Conservation (phyloP, 805 yeast species). For the Candida fluviatilis region DNA sequence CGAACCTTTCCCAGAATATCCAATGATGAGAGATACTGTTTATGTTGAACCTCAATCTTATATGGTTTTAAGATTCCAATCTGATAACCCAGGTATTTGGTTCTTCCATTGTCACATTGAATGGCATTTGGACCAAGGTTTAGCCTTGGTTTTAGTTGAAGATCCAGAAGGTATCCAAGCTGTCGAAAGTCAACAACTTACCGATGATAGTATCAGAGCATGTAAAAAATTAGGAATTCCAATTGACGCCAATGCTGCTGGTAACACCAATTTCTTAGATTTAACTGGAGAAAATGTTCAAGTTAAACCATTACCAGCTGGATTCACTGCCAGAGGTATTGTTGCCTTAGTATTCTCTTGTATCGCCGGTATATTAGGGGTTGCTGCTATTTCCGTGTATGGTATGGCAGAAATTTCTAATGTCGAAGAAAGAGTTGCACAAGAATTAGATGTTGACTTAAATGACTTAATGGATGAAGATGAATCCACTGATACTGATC, state of each 20-base stretch:
- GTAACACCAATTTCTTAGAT: constrained; percentile 62
- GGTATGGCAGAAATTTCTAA: constrained; percentile 81
- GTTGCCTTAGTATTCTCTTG: constrained; percentile 91
- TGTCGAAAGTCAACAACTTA: constrained; percentile 46
- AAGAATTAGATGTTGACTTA: constrained; percentile 49
- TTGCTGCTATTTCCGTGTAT: constrained; percentile 70
- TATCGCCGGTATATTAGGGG: constrained; percentile 80
- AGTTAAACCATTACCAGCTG: constrained; percentile 62
- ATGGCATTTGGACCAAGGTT: constrained; percentile 81
- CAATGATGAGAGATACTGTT: constrained; percentile 68
- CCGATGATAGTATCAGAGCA: constrained; percentile 54
- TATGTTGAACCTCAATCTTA: constrained; percentile 65
- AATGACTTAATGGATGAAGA: constrained; percentile 25
- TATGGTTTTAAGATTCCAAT: constrained; percentile 65
- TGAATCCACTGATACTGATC: constrained; percentile 5
- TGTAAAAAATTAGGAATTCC: constrained; percentile 58
- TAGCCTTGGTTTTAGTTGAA: constrained; percentile 68
- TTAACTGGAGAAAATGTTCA: constrained; percentile 76
- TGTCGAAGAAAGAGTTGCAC: constrained; percentile 58
- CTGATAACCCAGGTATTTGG: constrained; percentile 94
- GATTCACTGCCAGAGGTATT: constrained; percentile 93
- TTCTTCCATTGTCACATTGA: constrained; percentile 89
- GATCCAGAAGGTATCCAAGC: constrained; percentile 54
- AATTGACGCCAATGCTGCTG: constrained; percentile 85
- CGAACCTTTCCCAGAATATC: constrained; percentile 50